Evolutionary conservation across 495 filamentous ascomycete genomes (phyloP).

Genomic region (Neurospora sp.): DNA sequence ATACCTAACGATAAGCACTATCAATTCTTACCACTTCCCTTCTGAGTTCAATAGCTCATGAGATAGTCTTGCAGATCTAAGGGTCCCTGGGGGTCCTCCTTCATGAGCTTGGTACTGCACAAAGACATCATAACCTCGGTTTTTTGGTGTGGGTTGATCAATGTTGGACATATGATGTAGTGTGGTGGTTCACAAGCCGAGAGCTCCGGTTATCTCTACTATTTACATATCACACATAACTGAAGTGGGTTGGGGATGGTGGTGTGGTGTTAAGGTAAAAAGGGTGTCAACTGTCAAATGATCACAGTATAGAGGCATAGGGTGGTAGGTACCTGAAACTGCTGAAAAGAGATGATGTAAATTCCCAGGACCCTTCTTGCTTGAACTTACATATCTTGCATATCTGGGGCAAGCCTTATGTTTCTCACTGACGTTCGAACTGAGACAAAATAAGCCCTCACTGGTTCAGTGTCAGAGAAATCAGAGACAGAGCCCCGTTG

Average conservation of each 20-base stretch:
- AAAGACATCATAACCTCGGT: background rate
- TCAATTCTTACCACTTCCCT: background rate
- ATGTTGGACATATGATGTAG: background rate
- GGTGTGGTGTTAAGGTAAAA: background rate
- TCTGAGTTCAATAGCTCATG: background rate
- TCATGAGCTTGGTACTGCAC: background rate
- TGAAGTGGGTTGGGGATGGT: background rate
- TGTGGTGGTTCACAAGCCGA: background rate
- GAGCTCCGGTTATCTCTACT: background rate
- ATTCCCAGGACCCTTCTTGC: background rate
- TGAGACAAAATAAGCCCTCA: background rate
- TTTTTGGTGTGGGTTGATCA: background rate
- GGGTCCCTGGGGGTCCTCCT: background rate
- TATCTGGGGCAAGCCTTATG: background rate
- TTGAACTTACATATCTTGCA: background rate
- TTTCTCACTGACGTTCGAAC: background rate
- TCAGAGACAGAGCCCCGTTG: background rate
- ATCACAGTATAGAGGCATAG: background rate
- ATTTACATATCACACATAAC: background rate
- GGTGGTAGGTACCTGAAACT: background rate
- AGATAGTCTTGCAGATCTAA: background rate
- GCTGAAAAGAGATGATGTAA: background rate
- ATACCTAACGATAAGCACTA: background rate
- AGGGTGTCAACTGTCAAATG: background rate
- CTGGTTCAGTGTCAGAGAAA: background rate